A percentile compares a stretch with the other conserved stretches of the same genome.
Conservation (phyloP, 345 rosid genomes). For the Eucalyptus grandis region DNA sequence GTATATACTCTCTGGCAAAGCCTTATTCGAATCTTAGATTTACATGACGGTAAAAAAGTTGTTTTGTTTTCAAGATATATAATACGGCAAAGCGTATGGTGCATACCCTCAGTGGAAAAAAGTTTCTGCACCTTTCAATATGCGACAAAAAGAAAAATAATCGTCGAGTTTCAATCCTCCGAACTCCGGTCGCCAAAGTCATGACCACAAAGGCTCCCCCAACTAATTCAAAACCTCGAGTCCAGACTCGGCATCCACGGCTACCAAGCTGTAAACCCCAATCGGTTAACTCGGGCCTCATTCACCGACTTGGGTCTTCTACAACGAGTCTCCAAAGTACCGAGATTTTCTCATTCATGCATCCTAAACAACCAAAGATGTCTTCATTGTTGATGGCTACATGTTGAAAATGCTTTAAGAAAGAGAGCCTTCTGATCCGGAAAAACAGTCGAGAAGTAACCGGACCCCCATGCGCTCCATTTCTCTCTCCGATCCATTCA, state of each 20-base stretch:
- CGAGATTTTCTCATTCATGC: background rate
- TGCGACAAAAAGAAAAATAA: background rate
- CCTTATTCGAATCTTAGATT: background rate
- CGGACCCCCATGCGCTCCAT: background rate
- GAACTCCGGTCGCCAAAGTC: background rate
- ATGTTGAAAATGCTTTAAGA: background rate
- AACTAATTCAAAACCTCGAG: background rate
- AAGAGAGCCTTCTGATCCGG: background rate
- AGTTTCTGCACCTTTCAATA: background rate
- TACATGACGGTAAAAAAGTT: background rate
- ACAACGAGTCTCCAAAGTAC: background rate
- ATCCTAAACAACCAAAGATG: background rate
- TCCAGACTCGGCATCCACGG: background rate
- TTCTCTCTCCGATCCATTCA: background rate
- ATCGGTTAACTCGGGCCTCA: background rate
- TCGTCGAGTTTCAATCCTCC: background rate
- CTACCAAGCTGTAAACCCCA: background rate
- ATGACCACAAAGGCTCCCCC: too few species aligned
- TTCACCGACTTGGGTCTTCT: background rate
- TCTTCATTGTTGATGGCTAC: accelerated
- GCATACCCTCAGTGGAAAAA: background rate
- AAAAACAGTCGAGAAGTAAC: background rate
- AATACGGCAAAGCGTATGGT: background rate
- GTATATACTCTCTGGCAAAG: background rate
- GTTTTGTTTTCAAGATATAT: background rate